These are phyloP conservation scores for Sclerotinia borealis DNA, from an alignment of 2,329 filamentous ascomycete species.

Conservation along the genomic window DNA sequence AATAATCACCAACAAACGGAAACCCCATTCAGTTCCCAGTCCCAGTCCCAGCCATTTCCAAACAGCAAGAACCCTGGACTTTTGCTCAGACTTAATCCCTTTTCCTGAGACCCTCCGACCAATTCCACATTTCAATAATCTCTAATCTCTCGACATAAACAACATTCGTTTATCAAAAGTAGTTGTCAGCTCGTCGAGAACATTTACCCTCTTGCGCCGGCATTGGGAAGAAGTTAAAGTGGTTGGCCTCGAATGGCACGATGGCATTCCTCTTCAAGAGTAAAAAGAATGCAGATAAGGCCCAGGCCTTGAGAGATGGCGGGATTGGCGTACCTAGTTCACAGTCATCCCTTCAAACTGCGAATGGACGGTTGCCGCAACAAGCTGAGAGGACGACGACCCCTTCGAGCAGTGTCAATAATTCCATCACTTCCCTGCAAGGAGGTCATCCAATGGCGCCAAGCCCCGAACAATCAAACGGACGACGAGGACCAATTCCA, in stretches of 20 bases:
- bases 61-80: slow-evolving; percentile 12
- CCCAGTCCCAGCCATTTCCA: slow-evolving; percentile 10
- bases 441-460: slow-evolving; percentile 27
- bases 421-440: slow-evolving; percentile 63
- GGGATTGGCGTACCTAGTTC: slow-evolving; percentile 26
- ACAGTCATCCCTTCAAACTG: slow-evolving; percentile 45
- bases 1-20: neutral
- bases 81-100: slow-evolving; percentile 7
- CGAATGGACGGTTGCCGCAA: slow-evolving; percentile 33
- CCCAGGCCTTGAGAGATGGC: slow-evolving; percentile 36
- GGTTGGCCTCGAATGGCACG: slow-evolving; percentile 34
- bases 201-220: neutral
- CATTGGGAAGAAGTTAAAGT: slow-evolving; percentile 14
- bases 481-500: slow-evolving; percentile 47
- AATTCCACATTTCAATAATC: slow-evolving; percentile 1
- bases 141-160: slow-evolving; percentile 4
- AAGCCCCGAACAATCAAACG: slow-evolving; percentile 42
- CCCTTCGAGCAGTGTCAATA: slow-evolving; percentile 44
- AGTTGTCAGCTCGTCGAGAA: neutral
- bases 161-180: neutral
- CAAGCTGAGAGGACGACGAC: slow-evolving; percentile 55
- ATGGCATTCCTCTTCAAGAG: slow-evolving; percentile 83
- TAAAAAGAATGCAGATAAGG: slow-evolving; percentile 67
- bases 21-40: neutral
- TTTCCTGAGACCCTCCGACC: neutral